Conservation (phyloP, 495 filamentous ascomycete genomes). For the Tirmania nivea region DNA sequence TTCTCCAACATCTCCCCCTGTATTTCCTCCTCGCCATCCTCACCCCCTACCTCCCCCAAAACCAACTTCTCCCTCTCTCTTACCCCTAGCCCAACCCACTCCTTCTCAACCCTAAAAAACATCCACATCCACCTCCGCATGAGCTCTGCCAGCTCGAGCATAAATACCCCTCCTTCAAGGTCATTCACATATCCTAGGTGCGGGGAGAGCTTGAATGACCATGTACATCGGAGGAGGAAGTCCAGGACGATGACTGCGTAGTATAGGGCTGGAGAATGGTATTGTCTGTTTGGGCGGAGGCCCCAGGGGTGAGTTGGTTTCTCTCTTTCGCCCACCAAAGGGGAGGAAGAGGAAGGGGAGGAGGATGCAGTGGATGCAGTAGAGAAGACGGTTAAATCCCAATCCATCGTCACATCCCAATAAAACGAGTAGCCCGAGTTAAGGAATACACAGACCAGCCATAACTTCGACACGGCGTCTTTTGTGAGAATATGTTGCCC, state of each 20-base stretch:
- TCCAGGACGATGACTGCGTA: constrained; percentile 65
- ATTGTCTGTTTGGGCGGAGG: constrained; percentile 47
- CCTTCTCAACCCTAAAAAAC: constrained; percentile 82
- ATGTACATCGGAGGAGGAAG: constrained; percentile 63
- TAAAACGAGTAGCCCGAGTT: constrained; percentile 90
- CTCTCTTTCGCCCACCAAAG: constrained; percentile 21
- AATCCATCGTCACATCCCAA: constrained; percentile 93
- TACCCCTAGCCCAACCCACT: constrained; percentile 40
- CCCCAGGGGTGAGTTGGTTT: constrained; percentile 47
- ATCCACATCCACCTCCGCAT: constrained; percentile 87
- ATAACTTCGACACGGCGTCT: constrained; percentile 26
- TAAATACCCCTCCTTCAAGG: constrained; percentile 64
- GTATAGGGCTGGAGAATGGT: constrained; percentile 48
- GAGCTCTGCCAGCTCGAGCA: constrained; percentile 72
- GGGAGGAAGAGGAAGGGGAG: constrained; percentile 52
- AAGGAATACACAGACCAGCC: constrained; percentile 39
- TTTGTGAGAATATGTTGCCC: constrained; percentile 8
- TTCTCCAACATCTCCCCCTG: background rate
- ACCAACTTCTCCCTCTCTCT: constrained; percentile 6
- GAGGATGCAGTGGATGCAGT: constrained; percentile 25
- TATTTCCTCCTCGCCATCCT: background rate
- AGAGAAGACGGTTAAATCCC: constrained; percentile 75
- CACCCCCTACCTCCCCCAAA: background rate
- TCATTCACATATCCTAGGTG: constrained; percentile 64
- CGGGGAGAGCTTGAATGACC: constrained; percentile 64